Evolutionary conservation across 2,329 filamentous ascomycete species (phyloP).

Genomic region (Penicillium sp.): DNA sequence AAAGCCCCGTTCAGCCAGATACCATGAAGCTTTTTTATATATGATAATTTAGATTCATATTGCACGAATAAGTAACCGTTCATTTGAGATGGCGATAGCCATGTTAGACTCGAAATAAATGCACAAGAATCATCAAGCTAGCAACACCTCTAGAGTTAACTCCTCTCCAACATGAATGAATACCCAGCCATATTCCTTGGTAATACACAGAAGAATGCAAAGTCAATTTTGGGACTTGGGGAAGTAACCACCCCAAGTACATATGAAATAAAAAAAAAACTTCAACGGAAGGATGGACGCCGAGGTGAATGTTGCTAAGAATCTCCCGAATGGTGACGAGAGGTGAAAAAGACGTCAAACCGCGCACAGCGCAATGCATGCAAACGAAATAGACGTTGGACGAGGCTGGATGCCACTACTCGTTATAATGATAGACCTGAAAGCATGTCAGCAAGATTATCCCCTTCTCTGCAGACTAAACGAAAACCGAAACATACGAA

Average conservation of each 20-base stretch:
- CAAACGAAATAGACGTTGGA: background rate
- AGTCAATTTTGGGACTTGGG: background rate
- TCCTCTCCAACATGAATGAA: background rate
- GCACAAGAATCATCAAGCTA: slow-evolving; percentile 4
- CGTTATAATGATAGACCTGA: slow-evolving; percentile 87
- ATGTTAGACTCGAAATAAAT: slow-evolving; percentile 5
- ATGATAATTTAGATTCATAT: background rate
- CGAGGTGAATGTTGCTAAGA: background rate
- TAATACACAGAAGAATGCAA: slow-evolving; percentile 7
- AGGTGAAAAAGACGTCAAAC: background rate
- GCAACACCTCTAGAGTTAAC: slow-evolving; percentile 1
- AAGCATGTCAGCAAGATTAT: slow-evolving; percentile 6
- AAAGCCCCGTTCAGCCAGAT: background rate
- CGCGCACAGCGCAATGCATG: slow-evolving; percentile 5
- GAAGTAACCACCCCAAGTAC: background rate
- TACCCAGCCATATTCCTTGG: slow-evolving; percentile 3
- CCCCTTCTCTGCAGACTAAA: background rate
- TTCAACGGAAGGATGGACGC: background rate
- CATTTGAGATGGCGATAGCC: background rate
- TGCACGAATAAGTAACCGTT: background rate
- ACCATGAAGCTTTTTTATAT: background rate
- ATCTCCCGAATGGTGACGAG: background rate
- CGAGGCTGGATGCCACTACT: slow-evolving; percentile 49
- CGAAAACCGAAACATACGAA: slow-evolving; percentile 59
- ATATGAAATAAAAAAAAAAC: background rate